Evolutionary conservation across 495 filamentous ascomycete species (phyloP).

Genomic region (Pseudotulostoma volvatum): DNA sequence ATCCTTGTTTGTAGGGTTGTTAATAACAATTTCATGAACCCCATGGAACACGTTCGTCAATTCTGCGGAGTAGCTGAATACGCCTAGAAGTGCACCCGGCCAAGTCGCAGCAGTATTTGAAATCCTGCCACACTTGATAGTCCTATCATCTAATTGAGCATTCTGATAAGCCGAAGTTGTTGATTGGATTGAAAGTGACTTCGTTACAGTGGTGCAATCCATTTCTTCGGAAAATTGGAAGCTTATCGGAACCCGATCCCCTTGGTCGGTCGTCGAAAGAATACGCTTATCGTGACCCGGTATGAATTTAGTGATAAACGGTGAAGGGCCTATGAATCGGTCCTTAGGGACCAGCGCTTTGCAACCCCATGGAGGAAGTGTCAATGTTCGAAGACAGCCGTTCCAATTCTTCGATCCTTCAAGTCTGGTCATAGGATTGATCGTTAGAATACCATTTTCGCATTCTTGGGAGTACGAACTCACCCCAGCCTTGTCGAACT

Average conservation of each 20-base stretch:
- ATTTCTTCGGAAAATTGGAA: conserved; percentile 40
- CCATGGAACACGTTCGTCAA: conserved; percentile 32
- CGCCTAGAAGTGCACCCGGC: conserved; percentile 17
- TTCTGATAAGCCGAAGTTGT: conserved; percentile 12
- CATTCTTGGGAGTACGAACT: neutral
- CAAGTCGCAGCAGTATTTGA: conserved; percentile 9
- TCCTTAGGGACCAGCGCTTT: conserved; percentile 38
- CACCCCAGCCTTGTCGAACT: conserved; percentile 13
- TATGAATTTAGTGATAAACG: conserved; percentile 39
- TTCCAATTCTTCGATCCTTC: conserved; percentile 16
- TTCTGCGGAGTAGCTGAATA: conserved; percentile 22
- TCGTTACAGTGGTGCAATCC: conserved; percentile 33
- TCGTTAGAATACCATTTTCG: too few relatives aligned
- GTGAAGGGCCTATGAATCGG: conserved; percentile 26
- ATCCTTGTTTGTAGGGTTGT: conserved; percentile 24
- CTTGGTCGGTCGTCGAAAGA: conserved; percentile 17
- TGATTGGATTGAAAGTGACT: conserved; percentile 29
- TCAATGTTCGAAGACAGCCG: conserved; percentile 32
- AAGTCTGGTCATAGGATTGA: conserved; percentile 5
- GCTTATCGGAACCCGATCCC: conserved; percentile 23
- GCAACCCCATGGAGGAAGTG: conserved; percentile 35
- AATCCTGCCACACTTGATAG: conserved; percentile 8
- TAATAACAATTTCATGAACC: conserved; percentile 28
- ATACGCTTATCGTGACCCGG: conserved; percentile 41
- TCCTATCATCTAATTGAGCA: conserved; percentile 11